A percentile compares a stretch with the other conserved stretches of the same genome.
These are phyloP conservation scores for Pyrenophora teres DNA, from an alignment of 2,329 filamentous ascomycete genomes.

Conservation along the genomic window DNA sequence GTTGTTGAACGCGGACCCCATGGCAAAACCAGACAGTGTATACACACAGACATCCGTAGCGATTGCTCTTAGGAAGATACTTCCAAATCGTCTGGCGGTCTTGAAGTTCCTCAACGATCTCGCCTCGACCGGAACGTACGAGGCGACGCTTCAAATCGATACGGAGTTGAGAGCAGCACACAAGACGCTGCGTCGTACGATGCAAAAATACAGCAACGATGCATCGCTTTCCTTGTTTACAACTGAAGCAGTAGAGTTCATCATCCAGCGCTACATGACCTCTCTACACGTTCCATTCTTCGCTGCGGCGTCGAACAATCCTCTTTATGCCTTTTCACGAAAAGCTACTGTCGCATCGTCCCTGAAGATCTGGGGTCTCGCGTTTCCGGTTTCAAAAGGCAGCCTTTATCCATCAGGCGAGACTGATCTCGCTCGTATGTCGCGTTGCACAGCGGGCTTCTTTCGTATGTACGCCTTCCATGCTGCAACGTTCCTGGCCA, in stretches of 20 bases:
- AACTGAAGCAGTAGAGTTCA: constrained; percentile 29
- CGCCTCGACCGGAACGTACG: constrained; percentile 28
- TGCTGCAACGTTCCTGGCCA: constrained; percentile 24
- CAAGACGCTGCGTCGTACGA: constrained; percentile 24
- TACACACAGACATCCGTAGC: constrained; percentile 46
- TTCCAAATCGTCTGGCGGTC: constrained; percentile 46
- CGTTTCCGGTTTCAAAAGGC: constrained; percentile 2
- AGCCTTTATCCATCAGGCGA: neutral
- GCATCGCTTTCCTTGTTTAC: constrained; percentile 16
- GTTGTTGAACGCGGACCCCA: constrained; percentile 34
- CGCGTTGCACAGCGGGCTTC: constrained; percentile 31
- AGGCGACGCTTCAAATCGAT: constrained; percentile 36
- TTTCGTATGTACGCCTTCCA: constrained; percentile 31
- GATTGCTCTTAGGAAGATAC: constrained; percentile 45
- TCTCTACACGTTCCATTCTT: constrained; percentile 36
- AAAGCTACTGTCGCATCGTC: constrained; percentile 34
- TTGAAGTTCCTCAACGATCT: constrained; percentile 38
- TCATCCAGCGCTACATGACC: constrained; percentile 35
- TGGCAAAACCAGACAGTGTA: constrained; percentile 29
- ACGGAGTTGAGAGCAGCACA: constrained; percentile 22
- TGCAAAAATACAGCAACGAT: constrained; percentile 16
- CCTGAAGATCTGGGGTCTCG: constrained; percentile 33
- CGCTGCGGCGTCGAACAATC: constrained; percentile 22
- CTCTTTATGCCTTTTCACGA: constrained; percentile 33
- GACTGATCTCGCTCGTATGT: constrained; percentile 25